Evolutionary conservation across 805 yeast genomes (phyloP), one percentile per base, ranked within the genome.

Genomic region (Yamadazyma phyllophila): DNA sequence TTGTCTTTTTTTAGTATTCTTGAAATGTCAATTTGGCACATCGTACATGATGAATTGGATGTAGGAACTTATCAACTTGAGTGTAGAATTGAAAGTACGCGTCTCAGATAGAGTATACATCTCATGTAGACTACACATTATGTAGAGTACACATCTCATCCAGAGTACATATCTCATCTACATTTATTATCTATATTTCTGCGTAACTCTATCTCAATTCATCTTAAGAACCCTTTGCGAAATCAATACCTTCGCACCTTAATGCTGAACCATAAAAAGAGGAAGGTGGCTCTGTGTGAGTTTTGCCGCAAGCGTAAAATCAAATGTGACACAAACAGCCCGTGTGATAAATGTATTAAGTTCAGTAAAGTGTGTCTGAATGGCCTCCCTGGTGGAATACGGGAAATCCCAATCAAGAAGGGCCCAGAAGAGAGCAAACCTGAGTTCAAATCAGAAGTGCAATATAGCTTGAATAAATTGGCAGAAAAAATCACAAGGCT

Each of bases 251-350:
- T 36, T 36, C 24, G 10, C 12, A 26, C 14, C 35, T 10, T 29
- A 31, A 29, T 39, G 42, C 42, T 41, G 35, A 14, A 13, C 9
- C 38, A 12, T 13, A 42, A 37, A 33, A 57, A 55, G 41, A 57
- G 73, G 43, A 48, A 58, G 14, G 58, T 68, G 24, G 59, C 62
- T 26, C 68, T 64, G 44, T 69, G 75, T 51, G 58, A 56, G 36
- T 66, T 62, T 42, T 69, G 75, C 53, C 62, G 65, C 46, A 56
- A 54, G 39, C 53, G 74, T 26, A 69, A 69, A 49, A 69, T 68
- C 43, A 67, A 61, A 42, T 69, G 75, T 54, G 70, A 69, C 50
- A 54, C 63, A 31, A 62, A 60, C 7, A 50, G 54, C 37, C 74
- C 74, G 2, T 69, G 75, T 44, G 55, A 61, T 17, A 52, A 67